phyloP scores from a whole-genome alignment of 495 filamentous ascomycete species.

The Aspergillus wentii region DNA sequence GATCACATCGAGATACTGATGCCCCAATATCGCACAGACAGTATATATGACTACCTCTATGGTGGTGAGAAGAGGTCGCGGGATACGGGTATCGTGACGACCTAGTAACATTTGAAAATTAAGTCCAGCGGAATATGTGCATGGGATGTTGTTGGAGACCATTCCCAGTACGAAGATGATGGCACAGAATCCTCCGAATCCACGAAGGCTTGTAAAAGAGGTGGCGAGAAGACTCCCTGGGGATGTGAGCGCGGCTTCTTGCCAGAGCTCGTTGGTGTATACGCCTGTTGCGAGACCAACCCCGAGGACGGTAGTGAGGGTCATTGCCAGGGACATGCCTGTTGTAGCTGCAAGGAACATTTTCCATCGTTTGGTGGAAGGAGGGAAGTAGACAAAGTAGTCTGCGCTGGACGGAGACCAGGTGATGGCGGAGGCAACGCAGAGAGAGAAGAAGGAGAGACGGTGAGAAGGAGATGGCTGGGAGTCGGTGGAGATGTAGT shows the following conservation, averaged over 20 bases:
- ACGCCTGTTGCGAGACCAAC: conserved; percentile 61
- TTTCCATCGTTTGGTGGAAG: conserved; percentile 32
- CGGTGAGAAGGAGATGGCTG: conserved; percentile 46
- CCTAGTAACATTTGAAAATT: neutral
- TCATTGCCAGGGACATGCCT: conserved; percentile 44
- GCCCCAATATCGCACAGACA: neutral
- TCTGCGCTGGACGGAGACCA: conserved; percentile 45
- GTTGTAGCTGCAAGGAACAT: conserved; percentile 36
- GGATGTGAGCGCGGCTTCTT: conserved; percentile 46
- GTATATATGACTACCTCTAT: neutral
- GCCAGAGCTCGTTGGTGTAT: conserved; percentile 41
- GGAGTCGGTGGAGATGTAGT: conserved; percentile 11
- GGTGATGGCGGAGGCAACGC: conserved; percentile 47
- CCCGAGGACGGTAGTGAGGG: conserved; percentile 56
- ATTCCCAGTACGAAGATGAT: conserved; percentile 60
- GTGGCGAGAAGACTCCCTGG: conserved; percentile 59
- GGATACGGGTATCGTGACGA: neutral
- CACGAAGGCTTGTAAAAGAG: conserved; percentile 49
- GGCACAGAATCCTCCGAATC: conserved; percentile 60
- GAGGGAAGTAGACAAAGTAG: conserved; percentile 50
- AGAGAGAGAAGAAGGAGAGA: conserved; percentile 59
- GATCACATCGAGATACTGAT: neutral
- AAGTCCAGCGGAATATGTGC: conserved; percentile 44
- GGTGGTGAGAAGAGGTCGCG: neutral
- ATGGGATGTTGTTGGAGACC: conserved; percentile 60